Evolutionary conservation across 2,329 filamentous ascomycete species (phyloP), one percentile per base, ranked within the genome.

Genomic region (Sporothrix schenckii): DNA sequence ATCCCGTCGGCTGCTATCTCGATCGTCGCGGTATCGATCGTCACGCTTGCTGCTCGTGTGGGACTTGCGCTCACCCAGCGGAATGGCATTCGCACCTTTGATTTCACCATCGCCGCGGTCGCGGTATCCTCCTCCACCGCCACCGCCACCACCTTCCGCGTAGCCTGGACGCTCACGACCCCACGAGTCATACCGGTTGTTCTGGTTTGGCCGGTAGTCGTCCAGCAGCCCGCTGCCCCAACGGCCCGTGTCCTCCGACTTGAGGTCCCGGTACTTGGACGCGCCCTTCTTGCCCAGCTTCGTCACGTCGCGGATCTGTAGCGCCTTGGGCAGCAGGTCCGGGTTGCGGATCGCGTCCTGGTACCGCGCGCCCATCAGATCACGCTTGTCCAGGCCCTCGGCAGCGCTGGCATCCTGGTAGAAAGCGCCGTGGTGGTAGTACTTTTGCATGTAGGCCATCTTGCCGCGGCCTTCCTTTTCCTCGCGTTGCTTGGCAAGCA

Each of bases 401-500:
- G 88, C 88, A 75, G 89, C 88, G 67, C 89, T 86, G 75, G 96
- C 92, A 68, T 94, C 92, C 74, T 91, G 91, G 83, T 92, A 98
- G 83, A 98, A 99, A 19, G 95, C 95, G 65, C 95, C 95, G 81
- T 94, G 94, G 84, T 99, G 95, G 80, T 92, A 94, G 82, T 98
- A 99, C 78, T 94, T 93, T 78, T 97, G 94, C 91, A 98, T 92
- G 79, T 89, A 97, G 1, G 87, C 87, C 85, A 95, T 92, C 80
- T 94, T 91, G 68, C 93, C 93, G 72, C 91, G 90, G 66, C 84
- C 80, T 72, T 91, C 89, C 76, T 92, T 92, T 73, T 97, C 93
- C 73, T 91, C 91, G 75, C 91, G 88, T 80, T 98, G 94, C 74
- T 86, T 84, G 0, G 89, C 89, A 21, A 98, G 82, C 79, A 88